phyloP scores from a whole-genome alignment of 768 basidiomycete genomes.

The Pulveroboletus frians region DNA sequence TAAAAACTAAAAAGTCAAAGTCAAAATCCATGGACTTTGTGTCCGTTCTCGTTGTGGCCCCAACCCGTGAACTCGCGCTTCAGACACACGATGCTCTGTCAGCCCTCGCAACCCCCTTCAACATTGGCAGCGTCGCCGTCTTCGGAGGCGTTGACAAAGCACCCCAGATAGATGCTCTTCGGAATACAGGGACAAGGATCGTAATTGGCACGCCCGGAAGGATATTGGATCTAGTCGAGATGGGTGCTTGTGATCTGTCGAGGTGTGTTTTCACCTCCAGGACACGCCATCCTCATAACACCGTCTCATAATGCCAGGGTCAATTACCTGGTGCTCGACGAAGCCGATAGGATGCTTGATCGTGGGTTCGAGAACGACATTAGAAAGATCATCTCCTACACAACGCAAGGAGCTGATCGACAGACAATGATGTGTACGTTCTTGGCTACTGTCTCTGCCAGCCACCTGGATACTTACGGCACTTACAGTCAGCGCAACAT shows the following conservation, averaged over 20 bases:
- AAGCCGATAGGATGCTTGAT: slow-evolving; percentile 98
- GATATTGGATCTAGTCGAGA: slow-evolving; percentile 85
- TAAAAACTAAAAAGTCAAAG: slow-evolving; percentile 27
- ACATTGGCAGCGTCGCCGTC: slow-evolving; percentile 78
- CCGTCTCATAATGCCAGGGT: slow-evolving; percentile 45
- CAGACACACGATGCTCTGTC: slow-evolving; percentile 87
- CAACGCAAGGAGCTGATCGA: slow-evolving; percentile 60
- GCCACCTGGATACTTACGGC: background rate
- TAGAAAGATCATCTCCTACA: slow-evolving; percentile 75
- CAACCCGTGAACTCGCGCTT: slow-evolving; percentile 93
- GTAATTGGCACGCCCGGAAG: slow-evolving; percentile 96
- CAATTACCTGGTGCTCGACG: slow-evolving; percentile 89
- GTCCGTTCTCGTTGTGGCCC: slow-evolving; percentile 78
- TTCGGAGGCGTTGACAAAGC: slow-evolving; percentile 95
- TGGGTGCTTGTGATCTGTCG: slow-evolving; percentile 79
- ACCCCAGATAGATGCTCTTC: slow-evolving; percentile 67
- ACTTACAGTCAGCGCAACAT: slow-evolving; percentile 86
- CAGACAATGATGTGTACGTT: slow-evolving; percentile 93
- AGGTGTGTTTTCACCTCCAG: slow-evolving; percentile 40
- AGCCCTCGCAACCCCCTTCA: slow-evolving; percentile 66
- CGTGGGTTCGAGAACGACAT: slow-evolving; percentile 99
- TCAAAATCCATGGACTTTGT: slow-evolving; percentile 33
- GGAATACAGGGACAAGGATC: slow-evolving; percentile 57
- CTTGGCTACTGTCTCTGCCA: background rate
- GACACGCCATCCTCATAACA: background rate